phyloP scores from a whole-genome alignment of 2,329 filamentous ascomycete genomes.

The Cladophialophora immunda region DNA sequence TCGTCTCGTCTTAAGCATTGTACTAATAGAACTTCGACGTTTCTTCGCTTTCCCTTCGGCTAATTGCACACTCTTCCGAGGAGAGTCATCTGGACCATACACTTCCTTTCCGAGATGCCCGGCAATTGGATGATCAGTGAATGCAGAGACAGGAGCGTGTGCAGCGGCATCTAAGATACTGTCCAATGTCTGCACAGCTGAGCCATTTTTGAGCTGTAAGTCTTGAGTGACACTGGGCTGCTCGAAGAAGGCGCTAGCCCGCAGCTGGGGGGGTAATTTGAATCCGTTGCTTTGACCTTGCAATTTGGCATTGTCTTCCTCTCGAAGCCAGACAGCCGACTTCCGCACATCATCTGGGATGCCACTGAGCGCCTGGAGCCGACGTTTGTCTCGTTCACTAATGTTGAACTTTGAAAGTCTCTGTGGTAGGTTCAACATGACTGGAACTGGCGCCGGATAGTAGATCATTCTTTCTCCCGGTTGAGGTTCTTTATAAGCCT shows the following conservation, averaged over 20 bases:
- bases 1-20: conserved; percentile 40
- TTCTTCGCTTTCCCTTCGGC: conserved; percentile 41
- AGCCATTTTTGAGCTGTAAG: conserved; percentile 72
- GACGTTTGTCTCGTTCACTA: conserved; percentile 71
- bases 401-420: conserved; percentile 78
- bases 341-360: conserved; percentile 65
- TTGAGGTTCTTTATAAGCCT: conserved; percentile 50
- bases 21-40: conserved; percentile 45
- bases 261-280: conserved; percentile 79
- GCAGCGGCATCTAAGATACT: conserved; percentile 91
- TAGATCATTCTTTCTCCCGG: conserved; percentile 86
- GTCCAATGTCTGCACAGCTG: conserved; percentile 87
- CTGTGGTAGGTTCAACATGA: conserved; percentile 90
- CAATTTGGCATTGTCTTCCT: conserved; percentile 40
- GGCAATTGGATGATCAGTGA: conserved; percentile 86
- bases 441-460: conserved; percentile 93
- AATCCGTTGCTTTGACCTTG: conserved; percentile 29
- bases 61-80: conserved; percentile 44
- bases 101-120: conserved; percentile 78
- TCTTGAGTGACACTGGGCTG: conserved; percentile 65
- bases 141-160: conserved; percentile 85
- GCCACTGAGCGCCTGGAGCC: conserved; percentile 75
- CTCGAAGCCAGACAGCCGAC: conserved; percentile 58
- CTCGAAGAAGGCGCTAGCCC: conserved; percentile 93
- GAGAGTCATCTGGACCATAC: conserved; percentile 62